Conservation (phyloP, 257 asterid species). For the Apocynum venetum region DNA sequence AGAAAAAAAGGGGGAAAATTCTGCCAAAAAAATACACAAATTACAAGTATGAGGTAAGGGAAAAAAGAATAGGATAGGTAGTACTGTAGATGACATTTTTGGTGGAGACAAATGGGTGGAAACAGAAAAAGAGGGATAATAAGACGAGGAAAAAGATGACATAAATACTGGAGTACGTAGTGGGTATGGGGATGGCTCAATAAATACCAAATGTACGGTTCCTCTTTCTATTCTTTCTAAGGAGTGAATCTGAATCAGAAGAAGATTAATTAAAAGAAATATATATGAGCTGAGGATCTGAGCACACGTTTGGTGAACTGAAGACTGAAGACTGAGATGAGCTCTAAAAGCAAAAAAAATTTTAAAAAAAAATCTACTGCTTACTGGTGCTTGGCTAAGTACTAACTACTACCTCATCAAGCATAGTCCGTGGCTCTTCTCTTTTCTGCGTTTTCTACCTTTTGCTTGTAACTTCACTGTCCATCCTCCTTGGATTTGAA, state of each 20-base stretch:
- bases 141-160: slow-evolving; percentile 42
- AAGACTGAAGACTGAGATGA: too few relatives aligned
- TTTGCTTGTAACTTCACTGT: slow-evolving; percentile 41
- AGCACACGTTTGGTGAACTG: slow-evolving; percentile 34
- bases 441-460: slow-evolving; percentile 36
- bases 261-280: neutral
- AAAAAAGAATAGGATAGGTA: slow-evolving; percentile 11
- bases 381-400: neutral
- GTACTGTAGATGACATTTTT: slow-evolving; percentile 32
- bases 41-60: neutral
- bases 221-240: neutral
- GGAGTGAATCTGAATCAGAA: neutral
- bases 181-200: slow-evolving; percentile 20
- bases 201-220: slow-evolving; percentile 21
- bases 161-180: slow-evolving; percentile 12
- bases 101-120: slow-evolving; percentile 49
- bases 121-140: slow-evolving; percentile 38
- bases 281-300: neutral
- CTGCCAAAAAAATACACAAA: neutral
- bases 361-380: neutral
- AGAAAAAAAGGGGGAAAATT: neutral
- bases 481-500: slow-evolving; percentile 25
- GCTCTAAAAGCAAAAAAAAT: neutral
- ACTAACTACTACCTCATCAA: slow-evolving; percentile 28
- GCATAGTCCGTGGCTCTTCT: slow-evolving; percentile 35